Evolutionary conservation across 768 basidiomycete genomes (phyloP).

Genomic region (Tricholoma hemisulphureum): DNA sequence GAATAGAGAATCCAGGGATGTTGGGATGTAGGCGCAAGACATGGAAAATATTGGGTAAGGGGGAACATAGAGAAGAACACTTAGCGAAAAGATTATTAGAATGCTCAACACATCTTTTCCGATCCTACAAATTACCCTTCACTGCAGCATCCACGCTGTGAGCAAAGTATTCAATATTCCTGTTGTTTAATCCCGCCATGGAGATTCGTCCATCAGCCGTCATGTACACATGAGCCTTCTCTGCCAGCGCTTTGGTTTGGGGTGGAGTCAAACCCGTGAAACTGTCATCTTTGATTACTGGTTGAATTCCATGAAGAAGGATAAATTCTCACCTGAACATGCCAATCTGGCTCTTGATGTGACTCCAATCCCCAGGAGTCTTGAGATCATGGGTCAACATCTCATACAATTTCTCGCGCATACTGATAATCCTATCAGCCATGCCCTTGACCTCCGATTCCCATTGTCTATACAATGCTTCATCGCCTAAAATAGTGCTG

Average conservation of each 20-base stretch:
- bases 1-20: too few relatives aligned
- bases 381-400: slow-evolving; percentile 72
- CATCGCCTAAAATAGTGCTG: slow-evolving; percentile 74
- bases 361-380: slow-evolving; percentile 94
- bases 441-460: slow-evolving; percentile 90
- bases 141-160: slow-evolving; percentile 82
- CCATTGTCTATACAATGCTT: slow-evolving; percentile 82
- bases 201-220: slow-evolving; percentile 92
- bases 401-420: slow-evolving; percentile 82
- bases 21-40: too few relatives aligned
- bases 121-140: slow-evolving; percentile 64
- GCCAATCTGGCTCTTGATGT: slow-evolving; percentile 94
- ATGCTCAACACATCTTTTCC: neutral
- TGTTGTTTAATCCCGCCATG: slow-evolving; percentile 85
- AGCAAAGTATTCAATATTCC: slow-evolving; percentile 89
- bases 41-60: neutral
- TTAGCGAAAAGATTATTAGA: neutral
- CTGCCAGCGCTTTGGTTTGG: slow-evolving; percentile 80
- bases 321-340: slow-evolving; percentile 81
- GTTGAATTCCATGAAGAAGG: neutral
- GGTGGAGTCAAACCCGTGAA: slow-evolving; percentile 82
- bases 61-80: too few relatives aligned
- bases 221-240: slow-evolving; percentile 92
- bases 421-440: slow-evolving; percentile 92
- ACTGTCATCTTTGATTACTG: slow-evolving; percentile 35